Evolutionary conservation across 768 basidiomycete genomes (phyloP).

Genomic region (Gloeophyllum trabeum): DNA sequence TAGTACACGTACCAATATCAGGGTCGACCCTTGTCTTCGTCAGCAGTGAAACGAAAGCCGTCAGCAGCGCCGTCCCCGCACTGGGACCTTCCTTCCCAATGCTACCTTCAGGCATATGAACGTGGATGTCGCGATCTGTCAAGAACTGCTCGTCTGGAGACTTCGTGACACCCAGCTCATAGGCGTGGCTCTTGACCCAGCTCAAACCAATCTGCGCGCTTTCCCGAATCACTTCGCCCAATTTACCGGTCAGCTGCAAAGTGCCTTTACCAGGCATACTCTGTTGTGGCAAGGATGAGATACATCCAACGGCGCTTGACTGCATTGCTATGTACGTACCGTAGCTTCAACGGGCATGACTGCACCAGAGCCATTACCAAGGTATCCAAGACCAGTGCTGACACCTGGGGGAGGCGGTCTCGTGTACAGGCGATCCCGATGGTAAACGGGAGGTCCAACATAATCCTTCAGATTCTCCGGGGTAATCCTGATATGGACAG

Average conservation of each 20-base stretch:
- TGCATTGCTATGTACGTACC: conserved; percentile 47
- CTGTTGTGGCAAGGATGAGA: conserved; percentile 38
- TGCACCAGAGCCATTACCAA: conserved; percentile 92
- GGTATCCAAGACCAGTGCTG: conserved; percentile 88
- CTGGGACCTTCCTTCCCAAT: conserved; percentile 95
- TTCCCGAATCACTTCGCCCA: conserved; percentile 96
- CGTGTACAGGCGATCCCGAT: conserved; percentile 87
- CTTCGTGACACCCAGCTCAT: conserved; percentile 76
- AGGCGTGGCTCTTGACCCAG: conserved; percentile 89
- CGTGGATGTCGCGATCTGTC: conserved; percentile 80
- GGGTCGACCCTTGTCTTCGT: conserved; percentile 75
- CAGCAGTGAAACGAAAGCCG: conserved; percentile 87
- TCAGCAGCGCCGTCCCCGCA: conserved; percentile 88
- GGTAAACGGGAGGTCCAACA: conserved; percentile 91
- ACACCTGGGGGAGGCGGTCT: conserved; percentile 82
- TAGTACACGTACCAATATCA: conserved; percentile 63
- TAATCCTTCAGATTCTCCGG: conserved; percentile 90
- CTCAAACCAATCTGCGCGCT: conserved; percentile 90
- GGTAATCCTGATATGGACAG: conserved; percentile 72
- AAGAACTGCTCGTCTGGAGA: conserved; percentile 66
- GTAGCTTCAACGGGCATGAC: conserved; percentile 97
- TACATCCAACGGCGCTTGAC: not conserved
- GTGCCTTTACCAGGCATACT: conserved; percentile 94
- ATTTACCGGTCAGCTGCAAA: conserved; percentile 90
- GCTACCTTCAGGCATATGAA: conserved; percentile 95